phyloP scores from a whole-genome alignment of 805 yeast species.

The Starmerella bombicola region DNA sequence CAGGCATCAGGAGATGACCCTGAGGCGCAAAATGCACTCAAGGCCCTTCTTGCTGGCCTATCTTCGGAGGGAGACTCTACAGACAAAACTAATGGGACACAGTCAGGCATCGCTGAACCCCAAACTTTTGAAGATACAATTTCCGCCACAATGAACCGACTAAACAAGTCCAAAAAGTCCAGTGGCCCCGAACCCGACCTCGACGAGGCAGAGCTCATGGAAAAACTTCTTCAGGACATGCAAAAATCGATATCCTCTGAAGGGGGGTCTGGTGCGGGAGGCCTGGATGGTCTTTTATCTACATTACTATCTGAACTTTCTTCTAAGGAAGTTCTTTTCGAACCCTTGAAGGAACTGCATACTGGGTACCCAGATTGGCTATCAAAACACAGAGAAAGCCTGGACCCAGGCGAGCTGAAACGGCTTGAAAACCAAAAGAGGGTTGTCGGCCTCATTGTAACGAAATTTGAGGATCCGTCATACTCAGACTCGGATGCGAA shows the following conservation, averaged over 20 bases:
- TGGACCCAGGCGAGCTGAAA: slow-evolving; percentile 37
- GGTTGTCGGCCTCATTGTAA: slow-evolving; percentile 49
- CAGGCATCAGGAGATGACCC: not conserved
- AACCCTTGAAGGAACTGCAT: slow-evolving; percentile 73
- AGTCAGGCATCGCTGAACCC: slow-evolving; percentile 2
- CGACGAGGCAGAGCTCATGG: slow-evolving; percentile 39
- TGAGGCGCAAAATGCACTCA: slow-evolving; percentile 1
- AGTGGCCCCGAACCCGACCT: slow-evolving; percentile 30
- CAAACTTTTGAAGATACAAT: slow-evolving; percentile 54
- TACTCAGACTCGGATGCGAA: slow-evolving; percentile 42
- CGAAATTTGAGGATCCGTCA: slow-evolving; percentile 49
- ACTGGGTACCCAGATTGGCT: slow-evolving; percentile 64
- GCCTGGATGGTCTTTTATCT: slow-evolving; percentile 53
- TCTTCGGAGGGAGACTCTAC: not conserved
- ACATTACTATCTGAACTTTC: slow-evolving; percentile 74
- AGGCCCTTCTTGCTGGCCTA: slow-evolving; percentile 1
- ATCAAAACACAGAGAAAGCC: slow-evolving; percentile 34
- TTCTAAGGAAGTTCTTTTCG: slow-evolving; percentile 73
- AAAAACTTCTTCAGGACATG: slow-evolving; percentile 57
- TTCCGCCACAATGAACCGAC: slow-evolving; percentile 63
- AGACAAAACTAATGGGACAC: slow-evolving; percentile 5
- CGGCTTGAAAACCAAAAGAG: slow-evolving; percentile 51
- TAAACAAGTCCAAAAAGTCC: slow-evolving; percentile 64
- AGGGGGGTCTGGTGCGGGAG: slow-evolving; percentile 35
- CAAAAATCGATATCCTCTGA: slow-evolving; percentile 24